Percentiles rank a stretch among this genome's conserved stretches.
phyloP scores from a whole-genome alignment of 2,329 filamentous ascomycete species.

The Penicillium thymicola region DNA sequence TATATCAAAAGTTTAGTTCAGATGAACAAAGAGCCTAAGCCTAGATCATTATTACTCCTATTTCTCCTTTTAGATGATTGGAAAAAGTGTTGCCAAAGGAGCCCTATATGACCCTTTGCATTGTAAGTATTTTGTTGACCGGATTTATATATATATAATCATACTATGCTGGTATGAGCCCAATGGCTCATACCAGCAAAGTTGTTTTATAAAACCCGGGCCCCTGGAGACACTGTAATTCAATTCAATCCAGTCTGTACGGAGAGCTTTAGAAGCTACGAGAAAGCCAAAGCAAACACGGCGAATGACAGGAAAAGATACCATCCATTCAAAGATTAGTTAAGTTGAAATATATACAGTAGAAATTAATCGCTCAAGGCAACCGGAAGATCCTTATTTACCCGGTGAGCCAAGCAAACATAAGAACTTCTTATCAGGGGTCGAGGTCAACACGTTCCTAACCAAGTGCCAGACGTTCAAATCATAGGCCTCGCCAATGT shows the following conservation, averaged over 20 bases:
- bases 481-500: constrained; percentile 40
- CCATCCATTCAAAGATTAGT: neutral
- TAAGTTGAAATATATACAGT: neutral
- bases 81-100: neutral
- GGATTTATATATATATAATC: too few species aligned
- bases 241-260: too few species aligned
- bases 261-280: neutral
- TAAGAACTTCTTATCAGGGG: constrained; percentile 25
- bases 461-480: constrained; percentile 41
- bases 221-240: too few species aligned
- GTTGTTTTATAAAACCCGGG: too few species aligned
- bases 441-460: constrained; percentile 34
- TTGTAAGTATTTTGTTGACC: too few species aligned
- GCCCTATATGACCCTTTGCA: too few species aligned
- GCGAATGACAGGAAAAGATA: neutral
- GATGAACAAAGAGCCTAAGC: too few species aligned
- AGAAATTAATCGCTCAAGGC: neutral
- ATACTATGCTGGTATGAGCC: too few species aligned
- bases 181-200: too few species aligned
- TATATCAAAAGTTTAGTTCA: neutral
- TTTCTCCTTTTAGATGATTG: neutral
- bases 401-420: constrained; percentile 32
- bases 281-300: too few species aligned
- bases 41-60: neutral
- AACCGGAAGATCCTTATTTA: constrained; percentile 13